These are phyloP conservation scores for Ganoderma resinaceum DNA, from an alignment of 1,284 basidiomycete species.

Conservation along the genomic window DNA sequence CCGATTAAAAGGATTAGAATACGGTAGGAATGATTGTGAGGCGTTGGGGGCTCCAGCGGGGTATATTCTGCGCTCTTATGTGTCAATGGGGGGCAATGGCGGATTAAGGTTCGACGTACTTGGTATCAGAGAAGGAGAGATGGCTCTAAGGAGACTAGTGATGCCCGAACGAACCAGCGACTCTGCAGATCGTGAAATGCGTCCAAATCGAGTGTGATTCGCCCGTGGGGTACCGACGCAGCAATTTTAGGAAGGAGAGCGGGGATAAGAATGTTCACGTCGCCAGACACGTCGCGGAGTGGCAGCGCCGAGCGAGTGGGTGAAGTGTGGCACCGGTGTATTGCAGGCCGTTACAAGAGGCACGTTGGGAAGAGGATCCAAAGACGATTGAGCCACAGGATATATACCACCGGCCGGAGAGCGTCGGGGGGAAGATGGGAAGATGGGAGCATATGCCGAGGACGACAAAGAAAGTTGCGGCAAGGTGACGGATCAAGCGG, in stretches of 20 bases:
- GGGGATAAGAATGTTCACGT: slow-evolving; percentile 2
- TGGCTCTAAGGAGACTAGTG: slow-evolving; percentile 16
- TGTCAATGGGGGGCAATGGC: not conserved
- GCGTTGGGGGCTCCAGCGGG: slow-evolving; percentile 13
- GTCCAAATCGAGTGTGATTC: not conserved
- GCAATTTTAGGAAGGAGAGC: not conserved
- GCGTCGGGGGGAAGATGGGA: slow-evolving; percentile 9
- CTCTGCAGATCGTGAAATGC: slow-evolving; percentile 8
- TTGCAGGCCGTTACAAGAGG: not conserved
- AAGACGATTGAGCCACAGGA: slow-evolving; percentile 1
- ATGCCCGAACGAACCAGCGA: slow-evolving; percentile 18
- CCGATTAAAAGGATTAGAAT: slow-evolving; percentile 22
- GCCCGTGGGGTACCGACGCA: not conserved
- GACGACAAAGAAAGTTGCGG: slow-evolving; percentile 12
- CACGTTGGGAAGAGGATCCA: not conserved
- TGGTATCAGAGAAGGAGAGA: slow-evolving; percentile 19
- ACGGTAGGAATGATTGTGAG: slow-evolving; percentile 23
- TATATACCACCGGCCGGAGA: not conserved
- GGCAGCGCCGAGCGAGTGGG: slow-evolving; percentile 10
- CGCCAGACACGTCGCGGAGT: slow-evolving; percentile 9
- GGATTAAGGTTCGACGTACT: slow-evolving; percentile 12
- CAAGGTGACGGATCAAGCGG: not conserved
- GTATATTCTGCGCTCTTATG: slow-evolving; percentile 21
- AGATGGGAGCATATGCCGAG: slow-evolving; percentile 6
- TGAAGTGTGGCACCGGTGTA: slow-evolving; percentile 4